Percentiles rank a stretch among this genome's conserved stretches.
phyloP scores from a whole-genome alignment of 2,329 filamentous ascomycete species.

The Diaporthe sp. region DNA sequence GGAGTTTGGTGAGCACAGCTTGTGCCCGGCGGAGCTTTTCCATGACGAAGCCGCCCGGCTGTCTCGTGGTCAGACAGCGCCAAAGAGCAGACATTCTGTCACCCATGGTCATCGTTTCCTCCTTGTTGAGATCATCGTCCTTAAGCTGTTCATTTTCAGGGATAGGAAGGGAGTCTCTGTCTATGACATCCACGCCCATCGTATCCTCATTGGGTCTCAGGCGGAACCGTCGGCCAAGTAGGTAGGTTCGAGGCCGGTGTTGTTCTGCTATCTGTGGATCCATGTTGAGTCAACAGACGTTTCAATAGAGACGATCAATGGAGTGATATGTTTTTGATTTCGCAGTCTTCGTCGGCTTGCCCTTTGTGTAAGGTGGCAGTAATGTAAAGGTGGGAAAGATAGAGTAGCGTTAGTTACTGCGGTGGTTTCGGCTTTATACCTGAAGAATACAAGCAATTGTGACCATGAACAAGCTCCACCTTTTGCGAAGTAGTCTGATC shows the following conservation, averaged over 20 bases:
- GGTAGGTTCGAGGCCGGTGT: not conserved
- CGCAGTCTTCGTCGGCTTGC: too few species aligned
- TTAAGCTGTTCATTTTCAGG: not conserved
- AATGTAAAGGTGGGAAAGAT: too few species aligned
- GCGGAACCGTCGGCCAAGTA: not conserved
- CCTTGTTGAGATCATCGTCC: not conserved
- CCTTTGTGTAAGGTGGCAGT: too few species aligned
- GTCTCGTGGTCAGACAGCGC: not conserved
- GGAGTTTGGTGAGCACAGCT: not conserved
- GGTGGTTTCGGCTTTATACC: too few species aligned
- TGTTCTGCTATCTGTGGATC: not conserved
- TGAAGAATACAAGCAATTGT: too few species aligned
- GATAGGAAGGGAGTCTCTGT: not conserved
- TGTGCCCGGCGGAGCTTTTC: not conserved
- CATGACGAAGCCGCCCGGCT: not conserved
- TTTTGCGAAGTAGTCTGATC: too few species aligned
- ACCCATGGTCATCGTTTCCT: not conserved
- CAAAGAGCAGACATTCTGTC: not conserved
- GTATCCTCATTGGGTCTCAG: not conserved
- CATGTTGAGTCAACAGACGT: not conserved
- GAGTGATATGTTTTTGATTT: too few species aligned
- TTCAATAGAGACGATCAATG: too few species aligned
- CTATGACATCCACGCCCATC: not conserved
- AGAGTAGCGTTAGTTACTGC: too few species aligned
- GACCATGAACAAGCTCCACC: too few species aligned